These are phyloP conservation scores for Warburgia ugandensis DNA, from an alignment of 164 flowering plant genomes.

Conservation along the genomic window DNA sequence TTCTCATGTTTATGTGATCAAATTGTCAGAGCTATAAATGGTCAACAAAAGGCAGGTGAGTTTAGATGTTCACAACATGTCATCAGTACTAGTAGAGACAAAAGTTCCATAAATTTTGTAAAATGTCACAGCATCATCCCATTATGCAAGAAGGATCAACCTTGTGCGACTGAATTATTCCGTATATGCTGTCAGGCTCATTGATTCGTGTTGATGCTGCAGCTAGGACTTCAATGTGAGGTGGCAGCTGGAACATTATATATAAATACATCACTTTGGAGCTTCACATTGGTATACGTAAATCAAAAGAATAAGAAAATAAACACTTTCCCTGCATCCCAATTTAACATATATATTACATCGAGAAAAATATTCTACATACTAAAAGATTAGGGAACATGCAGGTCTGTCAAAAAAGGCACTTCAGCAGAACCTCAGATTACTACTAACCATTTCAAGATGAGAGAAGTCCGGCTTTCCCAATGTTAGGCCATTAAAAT, in stretches of 20 bases:
- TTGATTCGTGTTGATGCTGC: slow-evolving; percentile 84
- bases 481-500: slow-evolving; percentile 56
- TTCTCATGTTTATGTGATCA: too few species aligned
- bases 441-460: slow-evolving; percentile 49
- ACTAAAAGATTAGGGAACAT: too few species aligned
- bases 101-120: too few species aligned
- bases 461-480: slow-evolving; percentile 89
- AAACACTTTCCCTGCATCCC: not conserved
- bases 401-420: slow-evolving; percentile 1
- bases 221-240: slow-evolving; percentile 68
- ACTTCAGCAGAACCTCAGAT: not conserved
- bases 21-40: too few species aligned
- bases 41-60: too few species aligned
- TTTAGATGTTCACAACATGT: too few species aligned
- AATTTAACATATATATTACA: too few species aligned
- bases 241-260: slow-evolving; percentile 46
- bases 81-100: too few species aligned
- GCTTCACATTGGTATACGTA: not conserved
- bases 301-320: not conserved
- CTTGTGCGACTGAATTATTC: slow-evolving; percentile 90
- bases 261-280: too few species aligned
- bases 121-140: not conserved
- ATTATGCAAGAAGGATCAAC: slow-evolving; percentile 27
- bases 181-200: slow-evolving; percentile 97
- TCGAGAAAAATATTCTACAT: too few species aligned